Base-by-base conservation (phyloP, 371 early-diverging fungal species). In the Mortierella sp. region DNA sequence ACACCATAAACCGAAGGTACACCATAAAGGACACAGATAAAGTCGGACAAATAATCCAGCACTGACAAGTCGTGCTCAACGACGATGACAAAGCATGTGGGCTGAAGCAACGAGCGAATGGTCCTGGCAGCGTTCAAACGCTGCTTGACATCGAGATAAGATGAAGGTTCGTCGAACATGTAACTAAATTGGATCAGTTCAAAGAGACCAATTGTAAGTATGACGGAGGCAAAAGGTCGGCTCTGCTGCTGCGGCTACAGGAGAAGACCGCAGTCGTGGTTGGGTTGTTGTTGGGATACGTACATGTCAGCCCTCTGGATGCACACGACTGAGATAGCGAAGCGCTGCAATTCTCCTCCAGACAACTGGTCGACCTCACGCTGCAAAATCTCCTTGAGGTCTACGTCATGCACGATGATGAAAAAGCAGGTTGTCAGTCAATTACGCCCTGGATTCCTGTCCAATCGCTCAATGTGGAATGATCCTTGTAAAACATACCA, bases 1-100 rank as follows among this genome's bases (percentile, higher is more conserved):
- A 99, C 99, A 82, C 99, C 99, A 83, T 99, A 99, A 12, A 95
- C 97, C 38, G 96, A 95, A 14, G 99, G 96, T 82, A 93, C 89
- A 74, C 99, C 99, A 87, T 99, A 99, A 34, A 99, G 87, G 42
- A 98, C 97, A 89, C 99, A 99, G 56, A 99, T 93, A 81, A 95
- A 99, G 83, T 99, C 99, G 47, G 98, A 97, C 72, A 99, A 91
- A 76, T 99, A 96, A 87, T 99, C 99, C 76, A 99, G 88, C 51
- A 99, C 98, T 23, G 95, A 93, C 84, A 99, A 88, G 94, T 99
- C 99, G 93, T 99, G 99, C 89, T 99, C 99, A 30, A 99, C 99
- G 67, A 94, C 96, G 80, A 99, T 94, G 52, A 99, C 95, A 82
- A 98, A 99, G 64, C 89, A 89, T 19, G 81, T 89, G 52, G 86